Evolutionary conservation across 345 rosid species (phyloP), one percentile per base, ranked within the genome.

Genomic region (Nephelium lappaceum): DNA sequence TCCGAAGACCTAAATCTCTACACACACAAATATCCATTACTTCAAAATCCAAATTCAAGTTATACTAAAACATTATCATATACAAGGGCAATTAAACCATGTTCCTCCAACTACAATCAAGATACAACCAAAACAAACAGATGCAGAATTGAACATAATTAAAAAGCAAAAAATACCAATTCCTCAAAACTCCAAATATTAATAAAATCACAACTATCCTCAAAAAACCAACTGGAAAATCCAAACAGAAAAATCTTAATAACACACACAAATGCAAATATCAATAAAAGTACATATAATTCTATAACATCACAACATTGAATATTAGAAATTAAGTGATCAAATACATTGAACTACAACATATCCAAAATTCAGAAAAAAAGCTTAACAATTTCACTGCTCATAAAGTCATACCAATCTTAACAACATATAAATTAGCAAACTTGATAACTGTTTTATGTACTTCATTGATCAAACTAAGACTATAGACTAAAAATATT

Each of bases 1-100:
- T 90, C 97, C 1, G 91, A 38, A 45, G 98, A 92, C 79, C 97
- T 91, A 8, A 91, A 90, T 81, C 76, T 91, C 97, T 93, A 80
- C 70, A 83, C n/a, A 77, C 14, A 78, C 41, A 15, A 74, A 71
- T 73, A 45, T 9, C 53, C n/a, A 39, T 74, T 27, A 21, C 67
- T 19, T 79, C 76, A 77, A 71, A 71, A 25, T 62, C 41, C 43
- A 57, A 47, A 74, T 16, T 5, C n/a, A 7, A 51, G 2, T 69
- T 9, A 16, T 23, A 0, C 38, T 72, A 72, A 55, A 47, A 39
- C 53, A 43, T 15, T 39, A 21, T n/a, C n/a, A 69, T 16, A 70
- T 24, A 45, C 23, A 64, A 21, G 55, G 36, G 43, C 63, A 23
- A 71, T 0, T 76, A 21, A 43, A 65, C 31, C 39, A 41, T n/a